Evolutionary conservation across 2,329 filamentous ascomycete species (phyloP).

Genomic region (Neurospora crassa): DNA sequence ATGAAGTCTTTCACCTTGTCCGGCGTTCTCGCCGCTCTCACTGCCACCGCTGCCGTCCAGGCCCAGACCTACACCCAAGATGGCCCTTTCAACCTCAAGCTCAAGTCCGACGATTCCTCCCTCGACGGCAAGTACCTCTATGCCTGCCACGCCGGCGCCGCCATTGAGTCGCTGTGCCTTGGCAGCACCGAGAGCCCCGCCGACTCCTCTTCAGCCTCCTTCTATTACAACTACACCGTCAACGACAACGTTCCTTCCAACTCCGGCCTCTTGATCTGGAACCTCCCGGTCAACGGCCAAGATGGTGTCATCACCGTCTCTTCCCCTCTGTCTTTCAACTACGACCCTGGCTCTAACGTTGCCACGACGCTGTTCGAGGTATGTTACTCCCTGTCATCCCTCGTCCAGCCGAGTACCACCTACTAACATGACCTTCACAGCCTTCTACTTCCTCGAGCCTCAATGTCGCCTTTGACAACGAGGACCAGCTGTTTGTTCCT

Average conservation of each 20-base stretch:
- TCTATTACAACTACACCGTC: conserved; percentile 26
- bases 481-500: conserved; percentile 4
- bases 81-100: conserved; percentile 25
- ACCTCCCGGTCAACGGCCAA: conserved; percentile 16
- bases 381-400: not conserved
- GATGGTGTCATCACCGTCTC: conserved; percentile 5
- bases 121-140: conserved; percentile 24
- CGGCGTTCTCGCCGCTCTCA: conserved; percentile 19
- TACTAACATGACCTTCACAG: conserved; percentile 4
- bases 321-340: conserved; percentile 5
- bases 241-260: conserved; percentile 6
- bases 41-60: conserved; percentile 5
- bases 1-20: conserved; percentile 22
- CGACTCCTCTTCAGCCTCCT: conserved; percentile 16
- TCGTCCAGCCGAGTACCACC: not conserved
- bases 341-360: conserved; percentile 7
- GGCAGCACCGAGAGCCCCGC: conserved; percentile 9
- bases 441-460: not conserved
- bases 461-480: conserved; percentile 7
- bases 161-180: conserved; percentile 25
- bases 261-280: conserved; percentile 22
- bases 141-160: conserved; percentile 27
- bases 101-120: conserved; percentile 18
- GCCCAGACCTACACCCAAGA: conserved; percentile 23
- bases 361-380: conserved; percentile 6